Evolutionary conservation across 2,329 filamentous ascomycete genomes (phyloP), one percentile per base, ranked within the genome.

Genomic region (Monosporascus cannonballus): DNA sequence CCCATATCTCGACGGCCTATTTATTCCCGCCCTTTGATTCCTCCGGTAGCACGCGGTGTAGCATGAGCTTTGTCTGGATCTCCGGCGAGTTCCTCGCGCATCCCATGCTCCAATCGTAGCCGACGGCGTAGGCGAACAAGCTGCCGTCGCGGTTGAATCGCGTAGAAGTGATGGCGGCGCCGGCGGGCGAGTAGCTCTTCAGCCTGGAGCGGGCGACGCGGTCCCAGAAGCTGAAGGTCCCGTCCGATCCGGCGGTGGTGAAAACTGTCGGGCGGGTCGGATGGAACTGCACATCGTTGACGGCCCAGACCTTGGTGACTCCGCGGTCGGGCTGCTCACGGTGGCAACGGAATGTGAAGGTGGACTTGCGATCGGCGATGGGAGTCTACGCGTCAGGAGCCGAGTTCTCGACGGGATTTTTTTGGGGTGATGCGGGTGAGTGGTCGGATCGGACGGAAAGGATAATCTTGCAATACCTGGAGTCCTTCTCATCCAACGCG

Each of bases 41-140:
- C 7, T 59, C 57, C 4, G 52, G 48, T 17, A n/a, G 18, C 6
- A 70, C 61, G 5, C 54, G 36, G 46, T 66, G 66, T 44, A 71
- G 42, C 57, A 64, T 58, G 48, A 70, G 53, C 59, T 55, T 59
- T 4, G 51, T 67, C 47, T 61, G 53, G 7, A 60, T 58, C 18
- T 55, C n/a, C 2, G 58, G 52, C 20, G 49, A 54, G 49, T 68
- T 68, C 9, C 54, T 57, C 3, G 50, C 51, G 64, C 80, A 85
- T 3, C 85, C 86, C 67, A 85, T 85, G 64, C 81, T 84, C 86
- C 86, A 89, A 64, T 89, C 86, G 65, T 89, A 89, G 63, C 83
- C 84, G 39, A 86, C 75, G 1, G 85, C 84, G 58, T 82, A 82
- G 2, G 78, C 79, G 61, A 80, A 78, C 49, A 79, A 71, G 48